Percentiles rank a stretch among this genome's conserved stretches.
Evolutionary conservation across 345 rosid genomes (phyloP).

Genomic region (Eucalyptus viminalis): DNA sequence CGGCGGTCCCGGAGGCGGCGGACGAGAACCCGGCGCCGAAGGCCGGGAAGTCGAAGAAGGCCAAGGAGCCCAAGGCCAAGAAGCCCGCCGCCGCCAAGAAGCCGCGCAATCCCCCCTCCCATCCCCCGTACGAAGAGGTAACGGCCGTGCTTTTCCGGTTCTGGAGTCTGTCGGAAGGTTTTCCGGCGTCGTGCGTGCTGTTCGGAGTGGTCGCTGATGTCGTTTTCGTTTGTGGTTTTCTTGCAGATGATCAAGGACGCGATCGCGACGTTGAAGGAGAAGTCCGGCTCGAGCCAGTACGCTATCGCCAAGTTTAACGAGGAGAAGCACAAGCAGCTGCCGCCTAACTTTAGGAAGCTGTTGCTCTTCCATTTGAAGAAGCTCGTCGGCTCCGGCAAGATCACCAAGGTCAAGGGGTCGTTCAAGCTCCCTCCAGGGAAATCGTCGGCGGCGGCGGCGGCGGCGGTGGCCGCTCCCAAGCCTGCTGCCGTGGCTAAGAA

Average conservation of each 20-base stretch:
- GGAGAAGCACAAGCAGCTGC: conserved; percentile 62
- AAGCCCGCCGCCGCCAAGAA: conserved; percentile 36
- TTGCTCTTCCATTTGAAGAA: conserved; percentile 50
- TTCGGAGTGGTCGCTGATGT: not conserved
- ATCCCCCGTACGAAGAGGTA: conserved; percentile 78
- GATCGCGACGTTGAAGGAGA: conserved; percentile 60
- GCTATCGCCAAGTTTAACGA: conserved; percentile 79
- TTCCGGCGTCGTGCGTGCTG: not conserved
- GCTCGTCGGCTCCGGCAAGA: conserved; percentile 49
- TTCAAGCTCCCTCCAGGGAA: conserved; percentile 48
- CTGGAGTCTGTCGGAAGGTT: not conserved
- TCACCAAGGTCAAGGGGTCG: conserved; percentile 66
- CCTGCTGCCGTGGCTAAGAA: not conserved
- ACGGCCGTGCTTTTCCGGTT: not conserved
- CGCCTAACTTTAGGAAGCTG: conserved; percentile 55
- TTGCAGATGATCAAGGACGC: conserved; percentile 75
- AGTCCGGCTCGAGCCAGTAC: conserved; percentile 79
- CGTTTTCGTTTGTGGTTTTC: not conserved
- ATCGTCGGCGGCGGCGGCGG: conserved; percentile 16
- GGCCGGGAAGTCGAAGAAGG: conserved; percentile 25
- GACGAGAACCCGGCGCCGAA: conserved; percentile 26
- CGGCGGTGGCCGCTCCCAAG: not conserved
- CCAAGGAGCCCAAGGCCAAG: conserved; percentile 32
- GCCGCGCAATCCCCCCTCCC: conserved; percentile 44
- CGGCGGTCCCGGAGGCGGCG: not conserved